A percentile compares a stretch with the other conserved stretches of the same genome.
Conservation (phyloP, 345 rosid genomes). For the Carallia pectinifolia region DNA sequence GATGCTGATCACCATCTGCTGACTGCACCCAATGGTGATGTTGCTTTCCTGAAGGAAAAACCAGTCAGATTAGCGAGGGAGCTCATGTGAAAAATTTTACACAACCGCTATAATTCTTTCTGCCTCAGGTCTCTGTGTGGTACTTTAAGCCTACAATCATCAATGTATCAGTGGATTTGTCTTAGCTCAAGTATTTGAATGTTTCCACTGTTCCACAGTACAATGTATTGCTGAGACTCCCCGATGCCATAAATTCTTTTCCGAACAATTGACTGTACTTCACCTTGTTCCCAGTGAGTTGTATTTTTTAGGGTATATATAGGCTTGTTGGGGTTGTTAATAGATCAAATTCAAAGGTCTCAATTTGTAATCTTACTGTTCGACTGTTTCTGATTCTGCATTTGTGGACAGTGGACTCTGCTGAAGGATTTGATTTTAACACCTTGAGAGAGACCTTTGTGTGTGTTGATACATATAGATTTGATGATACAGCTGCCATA, state of each 20-base stretch:
- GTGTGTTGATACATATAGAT: no score
- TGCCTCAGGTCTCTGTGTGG: conserved; percentile 10
- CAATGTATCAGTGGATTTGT: conserved; percentile 3
- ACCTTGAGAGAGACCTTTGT: no score
- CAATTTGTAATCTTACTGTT: no score
- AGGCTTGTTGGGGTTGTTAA: no score
- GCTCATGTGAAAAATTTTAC: conserved; percentile 26
- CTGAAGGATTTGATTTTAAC: no score
- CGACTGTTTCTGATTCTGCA: no score
- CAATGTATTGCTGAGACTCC: conserved; percentile 10
- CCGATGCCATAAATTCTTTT: conserved; percentile 4
- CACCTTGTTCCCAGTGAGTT: no score
- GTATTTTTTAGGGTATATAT: no score
- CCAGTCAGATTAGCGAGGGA: conserved; percentile 69
- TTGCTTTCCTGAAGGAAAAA: conserved; percentile 64
- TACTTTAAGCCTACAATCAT: conserved; percentile 7
- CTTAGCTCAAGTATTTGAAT: conserved; percentile 11
- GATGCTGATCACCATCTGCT: conserved; percentile 69
- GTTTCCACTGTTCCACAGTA: neutral
- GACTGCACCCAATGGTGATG: conserved; percentile 51
- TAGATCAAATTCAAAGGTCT: no score
- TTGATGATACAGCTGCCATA: no score
- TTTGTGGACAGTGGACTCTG: no score
- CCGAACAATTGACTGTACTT: no score
- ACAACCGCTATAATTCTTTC: conserved; percentile 11